phyloP scores from a whole-genome alignment of 2,329 filamentous ascomycete species.

The Nakataea oryzae region DNA sequence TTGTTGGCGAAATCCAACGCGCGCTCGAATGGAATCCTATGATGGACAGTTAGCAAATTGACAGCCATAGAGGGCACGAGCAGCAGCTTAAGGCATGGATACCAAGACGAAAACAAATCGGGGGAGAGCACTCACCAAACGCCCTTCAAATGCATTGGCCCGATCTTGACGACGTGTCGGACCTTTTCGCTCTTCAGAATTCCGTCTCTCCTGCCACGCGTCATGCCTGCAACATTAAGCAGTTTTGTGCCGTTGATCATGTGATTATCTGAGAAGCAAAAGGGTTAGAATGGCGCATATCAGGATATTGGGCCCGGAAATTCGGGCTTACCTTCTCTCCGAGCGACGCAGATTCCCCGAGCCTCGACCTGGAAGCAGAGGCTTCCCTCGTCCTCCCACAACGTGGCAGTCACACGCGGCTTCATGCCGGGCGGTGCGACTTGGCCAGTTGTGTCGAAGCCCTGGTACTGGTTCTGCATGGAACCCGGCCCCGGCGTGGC shows the following conservation, averaged over 20 bases:
- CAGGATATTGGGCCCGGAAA: background rate
- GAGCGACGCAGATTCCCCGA: slow-evolving; percentile 87
- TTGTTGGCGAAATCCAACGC: slow-evolving; percentile 99
- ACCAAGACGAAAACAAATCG: background rate
- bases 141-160: slow-evolving; percentile 97
- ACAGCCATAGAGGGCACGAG: background rate
- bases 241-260: slow-evolving; percentile 99
- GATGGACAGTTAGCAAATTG: slow-evolving; percentile 7
- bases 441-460: slow-evolving; percentile 80
- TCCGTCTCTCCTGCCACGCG: slow-evolving; percentile 83
- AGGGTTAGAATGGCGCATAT: background rate
- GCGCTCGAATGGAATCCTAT: slow-evolving; percentile 92
- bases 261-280: slow-evolving; percentile 66
- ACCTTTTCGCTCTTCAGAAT: slow-evolving; percentile 97
- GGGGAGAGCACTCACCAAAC: slow-evolving; percentile 64
- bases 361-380: slow-evolving; percentile 97
- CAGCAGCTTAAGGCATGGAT: no score
- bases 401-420: slow-evolving; percentile 85
- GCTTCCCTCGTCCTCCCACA: slow-evolving; percentile 98
- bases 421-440: slow-evolving; percentile 90
- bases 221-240: slow-evolving; percentile 96
- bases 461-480: slow-evolving; percentile 43
- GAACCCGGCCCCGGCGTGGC: slow-evolving; percentile 28
- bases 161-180: slow-evolving; percentile 95
- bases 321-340: slow-evolving; percentile 66